Evolutionary conservation across 805 yeast genomes (phyloP).

Genomic region (Candida maesae): DNA sequence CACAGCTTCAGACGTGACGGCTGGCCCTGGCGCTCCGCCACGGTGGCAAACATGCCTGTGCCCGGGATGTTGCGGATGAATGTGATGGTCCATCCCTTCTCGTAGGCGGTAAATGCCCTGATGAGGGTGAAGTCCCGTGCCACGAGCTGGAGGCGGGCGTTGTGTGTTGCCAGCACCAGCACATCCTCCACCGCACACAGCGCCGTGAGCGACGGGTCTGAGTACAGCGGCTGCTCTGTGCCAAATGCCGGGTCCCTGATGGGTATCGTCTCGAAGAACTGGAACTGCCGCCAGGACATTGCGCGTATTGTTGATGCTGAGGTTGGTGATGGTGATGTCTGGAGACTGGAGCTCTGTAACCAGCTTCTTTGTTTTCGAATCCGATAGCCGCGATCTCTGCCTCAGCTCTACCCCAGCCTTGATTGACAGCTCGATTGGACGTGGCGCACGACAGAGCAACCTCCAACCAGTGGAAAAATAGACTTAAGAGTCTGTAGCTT

Average conservation of each 20-base stretch:
- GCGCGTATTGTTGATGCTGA: not conserved
- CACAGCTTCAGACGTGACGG: slow-evolving; percentile 71
- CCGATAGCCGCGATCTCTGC: too few species aligned
- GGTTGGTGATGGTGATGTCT: not conserved
- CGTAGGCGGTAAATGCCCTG: slow-evolving; percentile 59
- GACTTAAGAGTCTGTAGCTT: too few species aligned
- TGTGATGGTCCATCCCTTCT: slow-evolving; percentile 59
- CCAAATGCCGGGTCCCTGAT: slow-evolving; percentile 78
- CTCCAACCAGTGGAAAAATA: too few species aligned
- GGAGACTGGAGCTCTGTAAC: too few species aligned
- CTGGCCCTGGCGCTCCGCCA: slow-evolving; percentile 70
- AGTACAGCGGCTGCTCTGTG: slow-evolving; percentile 60
- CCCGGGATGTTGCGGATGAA: slow-evolving; percentile 46
- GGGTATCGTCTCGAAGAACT: slow-evolving; percentile 79
- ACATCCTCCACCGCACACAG: slow-evolving; percentile 53
- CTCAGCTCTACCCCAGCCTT: too few species aligned
- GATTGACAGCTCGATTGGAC: too few species aligned
- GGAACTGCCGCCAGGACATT: slow-evolving; percentile 72
- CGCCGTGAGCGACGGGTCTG: slow-evolving; percentile 71
- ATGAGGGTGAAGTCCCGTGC: slow-evolving; percentile 44
- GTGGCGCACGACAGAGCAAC: too few species aligned
- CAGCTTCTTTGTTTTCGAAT: too few species aligned
- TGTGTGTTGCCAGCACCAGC: slow-evolving; percentile 56
- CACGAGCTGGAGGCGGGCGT: slow-evolving; percentile 53
- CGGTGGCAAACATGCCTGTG: slow-evolving; percentile 56